A percentile compares a stretch with the other conserved stretches of the same genome.
Conservation (phyloP, 371 early-diverging fungal genomes). For the Mucor mucedo region DNA sequence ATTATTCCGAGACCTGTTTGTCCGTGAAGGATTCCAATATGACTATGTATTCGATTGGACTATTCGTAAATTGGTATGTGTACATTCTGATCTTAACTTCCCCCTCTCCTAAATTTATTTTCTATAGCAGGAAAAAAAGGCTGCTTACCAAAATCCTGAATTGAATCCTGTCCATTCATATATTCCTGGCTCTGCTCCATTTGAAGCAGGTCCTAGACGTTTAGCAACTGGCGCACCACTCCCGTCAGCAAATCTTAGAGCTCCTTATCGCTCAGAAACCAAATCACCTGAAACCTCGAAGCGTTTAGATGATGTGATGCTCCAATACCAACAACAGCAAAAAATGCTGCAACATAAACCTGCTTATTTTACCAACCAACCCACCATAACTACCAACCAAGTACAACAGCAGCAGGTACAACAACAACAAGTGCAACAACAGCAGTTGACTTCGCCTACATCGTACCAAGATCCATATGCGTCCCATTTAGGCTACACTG, state of each 20-base stretch:
- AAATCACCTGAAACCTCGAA: constrained; percentile 56
- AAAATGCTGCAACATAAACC: constrained; percentile 43
- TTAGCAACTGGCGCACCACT: constrained; percentile 33
- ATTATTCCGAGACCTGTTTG: constrained; percentile 94
- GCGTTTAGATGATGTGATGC: constrained; percentile 56
- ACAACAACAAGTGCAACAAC: constrained; percentile 12
- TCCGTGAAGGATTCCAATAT: constrained; percentile 93
- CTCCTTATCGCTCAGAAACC: constrained; percentile 43
- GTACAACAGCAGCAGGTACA: constrained; percentile 20
- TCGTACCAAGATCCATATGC: constrained; percentile 32
- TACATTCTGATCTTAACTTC: background rate
- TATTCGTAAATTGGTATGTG: constrained; percentile 58
- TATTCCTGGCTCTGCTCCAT: constrained; percentile 16
- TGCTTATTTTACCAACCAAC: constrained; percentile 12
- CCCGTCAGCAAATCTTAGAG: constrained; percentile 34
- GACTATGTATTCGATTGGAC: constrained; percentile 99
- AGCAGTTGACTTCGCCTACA: constrained; percentile 15
- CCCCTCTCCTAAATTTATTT: background rate
- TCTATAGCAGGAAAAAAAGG: constrained; percentile 38
- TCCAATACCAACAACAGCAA: constrained; percentile 56
- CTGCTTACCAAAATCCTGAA: constrained; percentile 15
- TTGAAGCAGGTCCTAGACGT: constrained; percentile 22
- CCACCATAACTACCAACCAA: constrained; percentile 14
- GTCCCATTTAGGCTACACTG: constrained; percentile 34
- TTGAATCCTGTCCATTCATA: constrained; percentile 18